These are phyloP conservation scores for Colletotrichum salicis DNA, from an alignment of 2,329 filamentous ascomycete species.

Conservation along the genomic window DNA sequence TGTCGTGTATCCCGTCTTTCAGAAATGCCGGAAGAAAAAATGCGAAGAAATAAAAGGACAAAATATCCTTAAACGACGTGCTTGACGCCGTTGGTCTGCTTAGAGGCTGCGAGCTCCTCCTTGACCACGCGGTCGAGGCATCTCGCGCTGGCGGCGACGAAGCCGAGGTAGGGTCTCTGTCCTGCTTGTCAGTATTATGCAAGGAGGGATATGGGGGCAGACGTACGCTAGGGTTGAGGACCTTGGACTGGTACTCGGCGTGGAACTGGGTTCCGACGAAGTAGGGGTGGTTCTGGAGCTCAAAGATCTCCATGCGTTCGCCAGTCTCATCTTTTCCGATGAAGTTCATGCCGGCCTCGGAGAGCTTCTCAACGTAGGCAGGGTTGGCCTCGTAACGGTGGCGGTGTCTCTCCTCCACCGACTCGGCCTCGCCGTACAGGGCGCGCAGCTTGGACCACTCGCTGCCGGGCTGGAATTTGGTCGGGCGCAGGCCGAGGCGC, in stretches of 20 bases:
- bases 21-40: not conserved
- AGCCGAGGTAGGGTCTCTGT: slow-evolving; percentile 76
- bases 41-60: not conserved
- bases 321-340: slow-evolving; percentile 83
- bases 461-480: slow-evolving; percentile 77
- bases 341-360: slow-evolving; percentile 77
- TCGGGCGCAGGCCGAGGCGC: slow-evolving; percentile 81
- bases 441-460: slow-evolving; percentile 83
- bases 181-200: slow-evolving; percentile 43
- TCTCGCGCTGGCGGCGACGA: slow-evolving; percentile 81
- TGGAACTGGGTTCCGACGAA: slow-evolving; percentile 87
- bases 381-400: slow-evolving; percentile 95
- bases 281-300: slow-evolving; percentile 85
- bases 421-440: slow-evolving; percentile 71
- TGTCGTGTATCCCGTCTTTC: slow-evolving; percentile 6
- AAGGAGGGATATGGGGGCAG: slow-evolving; percentile 62
- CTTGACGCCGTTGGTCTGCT: slow-evolving; percentile 28
- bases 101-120: slow-evolving; percentile 37
- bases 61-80: slow-evolving; percentile 25
- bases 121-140: slow-evolving; percentile 62
- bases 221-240: slow-evolving; percentile 71
- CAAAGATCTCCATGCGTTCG: slow-evolving; percentile 84
- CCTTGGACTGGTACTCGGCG: slow-evolving; percentile 84
- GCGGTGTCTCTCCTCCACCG: slow-evolving; percentile 80
- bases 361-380: slow-evolving; percentile 74